A percentile compares a stretch with the other conserved stretches of the same genome.
These are phyloP conservation scores for Alternaria panax DNA, from an alignment of 2,329 filamentous ascomycete species.

Conservation along the genomic window DNA sequence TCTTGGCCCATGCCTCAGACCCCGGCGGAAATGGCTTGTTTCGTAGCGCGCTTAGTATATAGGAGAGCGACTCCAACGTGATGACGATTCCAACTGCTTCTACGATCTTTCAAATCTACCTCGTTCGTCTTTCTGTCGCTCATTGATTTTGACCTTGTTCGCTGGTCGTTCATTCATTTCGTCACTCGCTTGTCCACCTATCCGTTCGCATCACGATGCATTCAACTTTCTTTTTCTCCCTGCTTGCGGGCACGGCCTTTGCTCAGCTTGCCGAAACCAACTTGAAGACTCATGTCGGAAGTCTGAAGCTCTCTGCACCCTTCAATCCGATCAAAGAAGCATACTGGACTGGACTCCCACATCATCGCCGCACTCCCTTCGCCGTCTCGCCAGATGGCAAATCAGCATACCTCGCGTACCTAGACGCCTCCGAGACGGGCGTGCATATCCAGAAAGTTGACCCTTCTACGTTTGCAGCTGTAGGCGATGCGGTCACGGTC, in stretches of 20 bases:
- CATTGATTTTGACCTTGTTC: slow-evolving; percentile 32
- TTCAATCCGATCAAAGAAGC: slow-evolving; percentile 66
- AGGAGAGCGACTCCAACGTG: slow-evolving; percentile 18
- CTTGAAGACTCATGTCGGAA: slow-evolving; percentile 53
- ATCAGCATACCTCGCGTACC: slow-evolving; percentile 66
- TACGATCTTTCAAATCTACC: slow-evolving; percentile 32
- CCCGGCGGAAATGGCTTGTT: slow-evolving; percentile 31
- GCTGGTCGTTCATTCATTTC: slow-evolving; percentile 46
- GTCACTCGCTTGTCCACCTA: slow-evolving; percentile 36
- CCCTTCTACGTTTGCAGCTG: slow-evolving; percentile 61
- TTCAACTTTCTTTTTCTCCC: slow-evolving; percentile 42
- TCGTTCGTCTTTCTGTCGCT: slow-evolving; percentile 31
- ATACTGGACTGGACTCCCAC: slow-evolving; percentile 68
- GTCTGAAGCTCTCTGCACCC: slow-evolving; percentile 57
- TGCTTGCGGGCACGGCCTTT: slow-evolving; percentile 44
- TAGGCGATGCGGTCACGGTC: slow-evolving; percentile 61
- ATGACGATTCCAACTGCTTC: slow-evolving; percentile 21
- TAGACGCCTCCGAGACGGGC: slow-evolving; percentile 62
- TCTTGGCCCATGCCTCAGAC: slow-evolving; percentile 22
- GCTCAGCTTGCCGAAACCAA: slow-evolving; percentile 52
- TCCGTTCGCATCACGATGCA: slow-evolving; percentile 40
- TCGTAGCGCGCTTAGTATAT: slow-evolving; percentile 29
- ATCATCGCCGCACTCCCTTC: slow-evolving; percentile 69
- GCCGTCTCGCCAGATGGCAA: slow-evolving; percentile 66
- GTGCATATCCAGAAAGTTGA: slow-evolving; percentile 67